Evolutionary conservation across 805 yeast genomes (phyloP), one percentile per base, ranked within the genome.

Genomic region (Clavispora vitiphila): DNA sequence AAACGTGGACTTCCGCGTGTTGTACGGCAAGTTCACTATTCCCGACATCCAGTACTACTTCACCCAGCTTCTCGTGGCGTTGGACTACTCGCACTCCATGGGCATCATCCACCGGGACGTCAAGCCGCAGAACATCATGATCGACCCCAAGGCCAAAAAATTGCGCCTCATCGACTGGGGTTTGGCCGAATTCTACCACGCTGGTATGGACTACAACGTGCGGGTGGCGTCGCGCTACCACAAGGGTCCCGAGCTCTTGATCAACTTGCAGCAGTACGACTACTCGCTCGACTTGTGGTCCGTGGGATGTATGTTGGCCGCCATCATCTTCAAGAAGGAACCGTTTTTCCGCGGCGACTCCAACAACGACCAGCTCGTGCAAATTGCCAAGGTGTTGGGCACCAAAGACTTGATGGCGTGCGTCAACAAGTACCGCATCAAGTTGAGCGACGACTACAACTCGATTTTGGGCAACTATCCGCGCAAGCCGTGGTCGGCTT

Each of bases 101-200:
- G 97, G 97, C 18, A 87, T 90, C 46, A 89, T 90, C 81, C 97
- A 90, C 59, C 74, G 97, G 60, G 97, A 90, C 64, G 96, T 90
- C 42, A 90, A 90, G 63, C 97, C 97, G 9, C 96, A 90, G 56
- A 90, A 90, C 62, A 86, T 90, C 49, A 90, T 90, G 96, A 90
- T 90, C 52, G 96, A 90, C 62, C 96, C 86, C 41, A 67, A 74
- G 46, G 75, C 72, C 47, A 80, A 68, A 61, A 79, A 77, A 56
- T 67, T 90, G 52, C 76, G 96, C 49, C 74, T 89, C 49, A 89
- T 90, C 41, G 97, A 90, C 64, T 90, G 96, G 96, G 97, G 97
- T 7, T 67, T 90, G 39, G 96, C 97, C 8, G 97, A 90, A 61
- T 89, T 87, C 59, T 89, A 89, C 58, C 96, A 90, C 59, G 80